phyloP scores from a whole-genome alignment of 768 basidiomycete species.

The Agaricus blazei region DNA sequence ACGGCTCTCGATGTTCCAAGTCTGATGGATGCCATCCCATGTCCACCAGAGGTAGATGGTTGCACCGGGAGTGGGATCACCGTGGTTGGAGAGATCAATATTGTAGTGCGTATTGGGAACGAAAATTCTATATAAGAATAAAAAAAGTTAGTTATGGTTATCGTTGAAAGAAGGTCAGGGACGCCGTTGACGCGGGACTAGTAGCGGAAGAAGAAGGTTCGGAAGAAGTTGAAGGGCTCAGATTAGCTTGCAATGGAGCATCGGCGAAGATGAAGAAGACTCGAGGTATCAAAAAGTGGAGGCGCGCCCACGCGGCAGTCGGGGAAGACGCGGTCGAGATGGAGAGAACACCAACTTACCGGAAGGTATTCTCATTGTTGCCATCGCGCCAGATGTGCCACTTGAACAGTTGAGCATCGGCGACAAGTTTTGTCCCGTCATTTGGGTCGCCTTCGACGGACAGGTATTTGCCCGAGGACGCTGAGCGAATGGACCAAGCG shows the following conservation, averaged over 20 bases:
- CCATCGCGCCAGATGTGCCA: constrained; percentile 52
- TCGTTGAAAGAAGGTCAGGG: no score
- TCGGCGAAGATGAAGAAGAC: background rate
- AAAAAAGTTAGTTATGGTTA: background rate
- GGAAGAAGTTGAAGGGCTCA: background rate
- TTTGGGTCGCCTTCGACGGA: constrained; percentile 28
- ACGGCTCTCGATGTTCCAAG: constrained; percentile 32
- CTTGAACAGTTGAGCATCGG: constrained; percentile 25
- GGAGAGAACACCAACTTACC: constrained; percentile 28
- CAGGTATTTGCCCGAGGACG: constrained; percentile 35
- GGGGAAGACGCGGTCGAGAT: background rate
- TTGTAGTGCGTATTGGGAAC: constrained; percentile 37
- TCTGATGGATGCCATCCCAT: constrained; percentile 48
- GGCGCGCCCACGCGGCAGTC: background rate
- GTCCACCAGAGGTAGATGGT: constrained; percentile 42
- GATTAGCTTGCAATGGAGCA: background rate
- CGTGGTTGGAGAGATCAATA: constrained; percentile 43
- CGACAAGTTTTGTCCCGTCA: constrained; percentile 39
- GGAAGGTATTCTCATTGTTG: constrained; percentile 27
- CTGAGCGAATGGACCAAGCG: constrained; percentile 39
- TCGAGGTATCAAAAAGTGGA: background rate
- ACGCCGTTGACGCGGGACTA: background rate
- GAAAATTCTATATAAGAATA: constrained; percentile 31
- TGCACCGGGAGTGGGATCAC: constrained; percentile 38
- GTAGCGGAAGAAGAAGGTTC: background rate